These are phyloP conservation scores for Phaseolus coccineus DNA, from an alignment of 331 rosid species.

Conservation along the genomic window DNA sequence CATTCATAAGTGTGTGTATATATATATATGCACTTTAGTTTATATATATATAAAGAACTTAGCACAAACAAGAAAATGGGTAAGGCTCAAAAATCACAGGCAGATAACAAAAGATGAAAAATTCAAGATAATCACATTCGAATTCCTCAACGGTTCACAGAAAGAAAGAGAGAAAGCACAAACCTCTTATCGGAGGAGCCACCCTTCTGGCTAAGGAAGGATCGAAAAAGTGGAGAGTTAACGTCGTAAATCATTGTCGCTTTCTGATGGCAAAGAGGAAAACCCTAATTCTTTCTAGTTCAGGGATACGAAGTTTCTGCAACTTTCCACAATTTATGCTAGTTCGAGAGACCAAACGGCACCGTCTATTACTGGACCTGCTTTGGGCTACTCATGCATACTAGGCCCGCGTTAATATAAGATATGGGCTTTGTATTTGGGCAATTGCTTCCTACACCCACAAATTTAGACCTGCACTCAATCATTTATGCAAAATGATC, in stretches of 20 bases:
- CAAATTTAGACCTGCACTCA: no score
- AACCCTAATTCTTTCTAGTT: constrained; percentile 46
- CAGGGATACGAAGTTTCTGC: not conserved
- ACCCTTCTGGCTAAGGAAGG: constrained; percentile 97
- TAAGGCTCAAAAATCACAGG: not conserved
- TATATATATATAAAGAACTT: not conserved
- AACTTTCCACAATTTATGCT: constrained; percentile 21
- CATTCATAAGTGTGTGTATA: not conserved
- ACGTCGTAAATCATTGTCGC: constrained; percentile 83
- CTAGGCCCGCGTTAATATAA: no score
- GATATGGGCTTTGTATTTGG: no score
- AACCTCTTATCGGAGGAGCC: constrained; percentile 93
- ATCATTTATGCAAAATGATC: no score
- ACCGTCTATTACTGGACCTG: not conserved
- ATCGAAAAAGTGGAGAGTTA: constrained; percentile 89
- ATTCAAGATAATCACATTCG: not conserved
- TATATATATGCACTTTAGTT: not conserved
- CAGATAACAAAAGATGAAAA: not conserved
- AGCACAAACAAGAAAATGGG: not conserved
- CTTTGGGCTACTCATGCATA: no score
- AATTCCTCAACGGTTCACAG: not conserved
- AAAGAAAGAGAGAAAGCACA: constrained; percentile 10
- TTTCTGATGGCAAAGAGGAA: constrained; percentile 10
- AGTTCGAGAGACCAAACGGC: not conserved
- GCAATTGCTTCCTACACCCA: no score